Evolutionary conservation across 495 filamentous ascomycete species (phyloP).

Genomic region (Penicillium macrosclerotiorum): DNA sequence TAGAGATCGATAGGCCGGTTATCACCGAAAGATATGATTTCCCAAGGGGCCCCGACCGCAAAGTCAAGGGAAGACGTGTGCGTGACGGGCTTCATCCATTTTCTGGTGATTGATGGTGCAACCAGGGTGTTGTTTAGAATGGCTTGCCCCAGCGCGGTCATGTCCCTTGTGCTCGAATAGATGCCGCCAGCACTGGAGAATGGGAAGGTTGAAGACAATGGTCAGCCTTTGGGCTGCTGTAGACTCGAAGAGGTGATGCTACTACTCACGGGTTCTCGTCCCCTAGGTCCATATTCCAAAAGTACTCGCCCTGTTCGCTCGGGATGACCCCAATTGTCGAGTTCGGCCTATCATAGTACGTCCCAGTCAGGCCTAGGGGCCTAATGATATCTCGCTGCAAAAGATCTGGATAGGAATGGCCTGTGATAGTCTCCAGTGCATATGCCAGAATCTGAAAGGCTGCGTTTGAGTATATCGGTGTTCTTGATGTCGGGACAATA

Average conservation of each 20-base stretch:
- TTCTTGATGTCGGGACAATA: conserved; percentile 45
- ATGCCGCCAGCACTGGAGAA: conserved; percentile 54
- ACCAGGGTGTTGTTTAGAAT: conserved; percentile 53
- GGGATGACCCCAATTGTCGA: conserved; percentile 33
- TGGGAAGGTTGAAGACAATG: no score
- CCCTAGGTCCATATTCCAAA: conserved; percentile 41
- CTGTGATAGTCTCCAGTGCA: conserved; percentile 42
- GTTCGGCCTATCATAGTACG: conserved; percentile 31
- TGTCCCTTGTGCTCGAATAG: conserved; percentile 52
- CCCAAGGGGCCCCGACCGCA: conserved; percentile 57
- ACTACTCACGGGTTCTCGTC: conserved; percentile 47
- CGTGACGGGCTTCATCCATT: conserved; percentile 56
- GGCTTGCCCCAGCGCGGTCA: conserved; percentile 51
- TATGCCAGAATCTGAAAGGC: conserved; percentile 57
- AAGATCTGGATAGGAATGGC: conserved; percentile 4
- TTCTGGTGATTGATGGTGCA: conserved; percentile 39
- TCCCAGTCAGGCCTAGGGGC: conserved; percentile 38
- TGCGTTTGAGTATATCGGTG: conserved; percentile 59
- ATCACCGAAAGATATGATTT: conserved; percentile 33
- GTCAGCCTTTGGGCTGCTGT: no score
- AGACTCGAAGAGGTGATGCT: no score
- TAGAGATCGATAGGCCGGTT: conserved; percentile 48
- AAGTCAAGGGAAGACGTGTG: conserved; percentile 46
- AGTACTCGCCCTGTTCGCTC: conserved; percentile 23
- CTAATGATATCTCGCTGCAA: conserved; percentile 29